Percentiles rank a stretch among this genome's conserved stretches.
phyloP scores from a whole-genome alignment of 2,329 filamentous ascomycete genomes.

The Pseudopyricularia javanii region DNA sequence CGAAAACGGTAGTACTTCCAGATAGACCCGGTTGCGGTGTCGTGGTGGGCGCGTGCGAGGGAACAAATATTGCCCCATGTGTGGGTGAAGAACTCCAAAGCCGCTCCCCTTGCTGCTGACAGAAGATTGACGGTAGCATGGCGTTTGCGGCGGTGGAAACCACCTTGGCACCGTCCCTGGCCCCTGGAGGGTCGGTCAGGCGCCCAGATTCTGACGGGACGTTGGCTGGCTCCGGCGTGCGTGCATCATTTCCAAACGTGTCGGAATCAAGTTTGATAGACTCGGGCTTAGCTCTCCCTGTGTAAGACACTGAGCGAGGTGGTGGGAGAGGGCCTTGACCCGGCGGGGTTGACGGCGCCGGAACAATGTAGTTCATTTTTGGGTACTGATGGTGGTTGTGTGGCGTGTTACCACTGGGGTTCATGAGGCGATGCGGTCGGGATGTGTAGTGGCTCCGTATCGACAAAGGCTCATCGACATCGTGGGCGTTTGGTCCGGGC shows the following conservation, averaged over 20 bases:
- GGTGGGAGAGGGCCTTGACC: not conserved
- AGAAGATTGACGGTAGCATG: slow-evolving; percentile 15
- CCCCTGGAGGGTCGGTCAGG: not conserved
- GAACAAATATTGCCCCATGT: not conserved
- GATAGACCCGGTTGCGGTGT: not conserved
- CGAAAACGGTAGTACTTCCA: not conserved
- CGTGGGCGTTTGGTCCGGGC: not conserved
- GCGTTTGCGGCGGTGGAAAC: not conserved
- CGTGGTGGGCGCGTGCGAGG: not conserved
- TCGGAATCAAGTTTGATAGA: too few relatives aligned
- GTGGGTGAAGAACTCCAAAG: slow-evolving; percentile 14
- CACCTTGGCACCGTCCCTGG: not conserved
- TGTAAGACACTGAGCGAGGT: not conserved
- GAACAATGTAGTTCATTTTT: not conserved
- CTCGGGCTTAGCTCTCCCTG: not conserved
- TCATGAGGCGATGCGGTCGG: not conserved
- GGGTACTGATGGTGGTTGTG: slow-evolving; percentile 5
- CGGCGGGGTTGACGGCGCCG: not conserved
- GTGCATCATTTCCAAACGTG: too few relatives aligned
- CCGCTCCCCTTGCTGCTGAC: slow-evolving; percentile 16
- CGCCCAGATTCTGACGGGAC: too few relatives aligned
- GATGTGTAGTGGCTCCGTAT: not conserved
- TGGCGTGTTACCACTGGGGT: not conserved
- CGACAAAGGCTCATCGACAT: not conserved
- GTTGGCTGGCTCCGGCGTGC: too few relatives aligned